These are phyloP conservation scores for Elaeagnus macrophylla DNA, from an alignment of 306 rosid species.

Conservation along the genomic window DNA sequence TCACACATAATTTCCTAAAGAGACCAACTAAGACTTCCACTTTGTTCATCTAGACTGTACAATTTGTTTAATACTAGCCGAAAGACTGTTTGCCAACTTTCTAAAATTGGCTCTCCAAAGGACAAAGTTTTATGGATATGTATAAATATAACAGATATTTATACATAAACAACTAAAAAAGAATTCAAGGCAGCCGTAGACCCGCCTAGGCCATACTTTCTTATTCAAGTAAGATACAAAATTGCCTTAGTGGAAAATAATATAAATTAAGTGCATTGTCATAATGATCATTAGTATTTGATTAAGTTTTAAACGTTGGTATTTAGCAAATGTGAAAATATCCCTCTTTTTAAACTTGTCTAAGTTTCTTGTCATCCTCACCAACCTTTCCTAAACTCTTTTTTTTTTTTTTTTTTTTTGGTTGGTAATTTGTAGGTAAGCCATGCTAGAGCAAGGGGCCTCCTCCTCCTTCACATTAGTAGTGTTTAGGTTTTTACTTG, in stretches of 20 bases:
- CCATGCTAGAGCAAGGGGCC: too few relatives aligned
- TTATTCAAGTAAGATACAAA: slow-evolving; percentile 21
- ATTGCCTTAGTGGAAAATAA: slow-evolving; percentile 18
- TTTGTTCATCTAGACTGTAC: slow-evolving; percentile 21
- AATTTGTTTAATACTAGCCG: slow-evolving; percentile 13
- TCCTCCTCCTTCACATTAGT: too few relatives aligned
- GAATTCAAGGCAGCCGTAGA: slow-evolving; percentile 3
- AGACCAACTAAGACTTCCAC: slow-evolving; percentile 58
- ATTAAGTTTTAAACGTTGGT: slow-evolving; percentile 11
- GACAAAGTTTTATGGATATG: slow-evolving; percentile 19
- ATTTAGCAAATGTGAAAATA: too few relatives aligned
- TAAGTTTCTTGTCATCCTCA: too few relatives aligned
- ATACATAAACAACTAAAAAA: slow-evolving; percentile 1
- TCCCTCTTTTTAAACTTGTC: too few relatives aligned
- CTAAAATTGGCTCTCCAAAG: slow-evolving; percentile 18
- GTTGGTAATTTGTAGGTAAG: too few relatives aligned
- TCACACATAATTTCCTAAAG: slow-evolving; percentile 18
- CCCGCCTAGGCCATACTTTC: slow-evolving; percentile 10
- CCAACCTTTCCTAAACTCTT: too few relatives aligned
- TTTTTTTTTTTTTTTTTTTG: too few relatives aligned
- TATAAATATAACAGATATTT: slow-evolving; percentile 1
- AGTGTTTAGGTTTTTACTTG: too few relatives aligned
- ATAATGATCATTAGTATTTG: slow-evolving; percentile 15
- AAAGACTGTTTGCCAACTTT: slow-evolving; percentile 19
- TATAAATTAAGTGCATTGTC: slow-evolving; percentile 16